These are phyloP conservation scores for Coemansia sp. DNA, from an alignment of 192 early-diverging fungal genomes.

Conservation along the genomic window DNA sequence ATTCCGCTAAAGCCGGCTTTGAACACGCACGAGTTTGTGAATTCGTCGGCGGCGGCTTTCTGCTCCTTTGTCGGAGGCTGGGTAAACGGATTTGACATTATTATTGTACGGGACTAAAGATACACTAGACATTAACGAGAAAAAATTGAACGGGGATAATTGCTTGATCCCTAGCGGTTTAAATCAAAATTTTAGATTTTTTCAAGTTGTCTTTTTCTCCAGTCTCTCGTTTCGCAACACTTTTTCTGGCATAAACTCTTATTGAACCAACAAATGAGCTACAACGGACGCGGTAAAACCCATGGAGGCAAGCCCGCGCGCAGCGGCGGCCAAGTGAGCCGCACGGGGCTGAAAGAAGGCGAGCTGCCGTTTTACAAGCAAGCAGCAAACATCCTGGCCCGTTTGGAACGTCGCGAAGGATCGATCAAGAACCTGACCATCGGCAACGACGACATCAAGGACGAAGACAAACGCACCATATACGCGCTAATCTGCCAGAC, in stretches of 20 bases:
- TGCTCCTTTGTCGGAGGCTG: slow-evolving; percentile 41
- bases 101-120: neutral
- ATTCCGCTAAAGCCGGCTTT: slow-evolving; percentile 69
- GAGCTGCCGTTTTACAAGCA: slow-evolving; percentile 61
- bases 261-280: neutral
- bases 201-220: no score
- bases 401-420: slow-evolving; percentile 67
- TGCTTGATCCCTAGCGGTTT: no score
- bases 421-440: slow-evolving; percentile 78
- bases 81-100: slow-evolving; percentile 46
- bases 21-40: slow-evolving; percentile 73
- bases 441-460: slow-evolving; percentile 59
- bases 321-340: neutral
- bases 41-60: slow-evolving; percentile 30
- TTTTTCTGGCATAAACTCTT: neutral
- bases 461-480: slow-evolving; percentile 76
- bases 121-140: neutral
- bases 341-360: neutral
- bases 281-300: neutral
- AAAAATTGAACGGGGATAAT: neutral
- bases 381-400: slow-evolving; percentile 75
- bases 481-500: slow-evolving; percentile 93
- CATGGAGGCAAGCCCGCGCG: neutral
- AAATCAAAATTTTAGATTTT: no score
- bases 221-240: no score